Evolutionary conservation across 2,329 filamentous ascomycete species (phyloP), one percentile per base, ranked within the genome.

Genomic region (Verticillium longisporum): DNA sequence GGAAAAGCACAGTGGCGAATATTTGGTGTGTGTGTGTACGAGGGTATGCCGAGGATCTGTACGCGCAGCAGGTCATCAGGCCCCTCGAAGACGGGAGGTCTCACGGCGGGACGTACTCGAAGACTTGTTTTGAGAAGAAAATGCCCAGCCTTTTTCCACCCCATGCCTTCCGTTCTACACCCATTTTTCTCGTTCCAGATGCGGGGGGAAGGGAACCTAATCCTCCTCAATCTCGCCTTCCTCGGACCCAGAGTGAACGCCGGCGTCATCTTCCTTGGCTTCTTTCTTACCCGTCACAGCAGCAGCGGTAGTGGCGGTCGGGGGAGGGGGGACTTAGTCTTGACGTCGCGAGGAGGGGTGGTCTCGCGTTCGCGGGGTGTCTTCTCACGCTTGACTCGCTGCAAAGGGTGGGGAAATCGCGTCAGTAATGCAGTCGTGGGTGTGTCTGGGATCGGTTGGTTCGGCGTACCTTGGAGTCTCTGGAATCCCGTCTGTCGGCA

Each of bases 181-280:
- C 38, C 7, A 10, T 21, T 6, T 18, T n/a, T n/a, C 41, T 26
- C 9, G 41, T 18, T 50, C 11, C 41, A 11, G 18, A n/a, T 9
- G 41, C 18, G 4, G 41, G 41, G n/a, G 9, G 41, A 4, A 26
- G 41, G 18, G n/a, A 50, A 21, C 54, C 71, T 78, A 86, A 67
- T 87, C 84, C 80, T 98, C 93, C 75, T 97, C 95, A 68, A 99
- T 98, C 78, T 99, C 95, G 59, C 95, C 95, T 76, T 99, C 95
- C 77, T 99, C 95, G 71, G 93, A 97, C 59, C 95, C 95, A 62
- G 90, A 94, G 69, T 90, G 88, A 61, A 92, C 80, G 61, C 81
- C 84, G 56, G 81, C 79, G 58, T 86, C 80, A 66, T 90, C 87
- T 62, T 84, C 77, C 66, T 81, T 78, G 57, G 13, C 32, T 9